phyloP scores from a whole-genome alignment of 2,329 filamentous ascomycete species.

The Penicillium sclerotiorum region DNA sequence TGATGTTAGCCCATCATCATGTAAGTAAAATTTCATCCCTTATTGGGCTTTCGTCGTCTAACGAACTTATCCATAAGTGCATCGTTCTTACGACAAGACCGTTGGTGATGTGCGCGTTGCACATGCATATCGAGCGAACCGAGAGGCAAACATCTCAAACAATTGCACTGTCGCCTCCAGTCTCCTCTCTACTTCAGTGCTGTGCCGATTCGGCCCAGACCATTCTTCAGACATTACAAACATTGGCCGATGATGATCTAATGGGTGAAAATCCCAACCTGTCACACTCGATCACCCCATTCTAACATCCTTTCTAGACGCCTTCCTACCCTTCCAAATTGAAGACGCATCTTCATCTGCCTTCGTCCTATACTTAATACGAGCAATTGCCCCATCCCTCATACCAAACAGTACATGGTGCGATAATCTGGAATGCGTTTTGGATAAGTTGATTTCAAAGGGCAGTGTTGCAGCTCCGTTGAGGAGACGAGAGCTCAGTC shows the following conservation, averaged over 20 bases:
- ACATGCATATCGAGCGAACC: constrained; percentile 29
- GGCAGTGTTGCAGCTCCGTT: constrained; percentile 44
- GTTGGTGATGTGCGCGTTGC: constrained; percentile 30
- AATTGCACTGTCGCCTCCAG: constrained; percentile 18
- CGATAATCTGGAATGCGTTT: constrained; percentile 39
- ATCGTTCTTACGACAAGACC: constrained; percentile 31
- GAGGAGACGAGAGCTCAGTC: constrained; percentile 41
- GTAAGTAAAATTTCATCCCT: constrained; percentile 9
- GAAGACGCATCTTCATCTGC: constrained; percentile 48
- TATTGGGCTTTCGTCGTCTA: background rate
- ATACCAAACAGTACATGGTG: constrained; percentile 41
- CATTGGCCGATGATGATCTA: constrained; percentile 26
- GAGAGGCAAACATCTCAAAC: constrained; percentile 20
- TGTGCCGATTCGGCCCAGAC: constrained; percentile 30
- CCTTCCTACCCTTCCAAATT: constrained; percentile 46
- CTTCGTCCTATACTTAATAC: constrained; percentile 43
- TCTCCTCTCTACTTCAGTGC: constrained; percentile 28
- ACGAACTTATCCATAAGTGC: constrained; percentile 21
- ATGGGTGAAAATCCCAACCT: constrained; percentile 13
- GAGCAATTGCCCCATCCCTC: constrained; percentile 35
- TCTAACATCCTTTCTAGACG: constrained; percentile 21
- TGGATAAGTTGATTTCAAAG: constrained; percentile 43
- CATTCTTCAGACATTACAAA: constrained; percentile 28
- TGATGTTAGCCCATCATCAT: constrained; percentile 32
- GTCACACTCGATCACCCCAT: no score